Conservation (phyloP, 768 basidiomycete species). For the Boletellus sp. region DNA sequence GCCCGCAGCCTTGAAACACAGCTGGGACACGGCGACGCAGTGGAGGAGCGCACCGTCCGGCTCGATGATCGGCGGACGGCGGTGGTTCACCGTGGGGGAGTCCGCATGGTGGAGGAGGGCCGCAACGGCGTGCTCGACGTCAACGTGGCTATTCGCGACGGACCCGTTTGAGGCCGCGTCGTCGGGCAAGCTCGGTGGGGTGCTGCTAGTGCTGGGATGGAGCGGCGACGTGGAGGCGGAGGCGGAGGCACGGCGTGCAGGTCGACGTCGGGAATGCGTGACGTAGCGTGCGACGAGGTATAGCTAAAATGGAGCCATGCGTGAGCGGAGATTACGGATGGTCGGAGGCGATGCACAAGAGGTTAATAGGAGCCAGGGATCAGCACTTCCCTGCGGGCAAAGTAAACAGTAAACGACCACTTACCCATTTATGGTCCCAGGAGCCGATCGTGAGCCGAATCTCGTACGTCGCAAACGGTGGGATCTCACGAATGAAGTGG, state of each 20-base stretch:
- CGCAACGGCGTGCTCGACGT: conserved; percentile 16
- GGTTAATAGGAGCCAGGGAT: no score
- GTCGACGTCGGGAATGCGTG: conserved; percentile 39
- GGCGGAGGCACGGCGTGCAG: not conserved
- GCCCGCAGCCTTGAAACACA: conserved; percentile 56
- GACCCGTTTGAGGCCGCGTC: conserved; percentile 4
- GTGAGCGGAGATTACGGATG: no score
- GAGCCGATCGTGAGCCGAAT: conserved; percentile 51
- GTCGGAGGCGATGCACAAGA: no score
- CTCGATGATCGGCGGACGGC: conserved; percentile 17
- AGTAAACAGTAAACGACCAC: conserved; percentile 16
- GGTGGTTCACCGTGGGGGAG: not conserved
- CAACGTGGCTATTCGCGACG: conserved; percentile 10
- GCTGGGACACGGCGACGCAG: conserved; percentile 58
- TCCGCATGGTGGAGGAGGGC: conserved; percentile 7
- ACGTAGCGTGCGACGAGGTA: conserved; percentile 65
- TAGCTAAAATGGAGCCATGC: conserved; percentile 36
- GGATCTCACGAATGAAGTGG: conserved; percentile 67
- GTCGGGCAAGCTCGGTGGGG: conserved; percentile 20
- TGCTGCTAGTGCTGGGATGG: conserved; percentile 11
- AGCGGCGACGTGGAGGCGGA: no score
- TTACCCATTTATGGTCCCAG: conserved; percentile 82
- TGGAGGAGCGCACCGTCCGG: conserved; percentile 56
- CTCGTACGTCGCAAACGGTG: conserved; percentile 59
- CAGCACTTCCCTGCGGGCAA: no score